Evolutionary conservation across 2,329 filamentous ascomycete genomes (phyloP).

Genomic region (Stagonosporopsis rhizophila): DNA sequence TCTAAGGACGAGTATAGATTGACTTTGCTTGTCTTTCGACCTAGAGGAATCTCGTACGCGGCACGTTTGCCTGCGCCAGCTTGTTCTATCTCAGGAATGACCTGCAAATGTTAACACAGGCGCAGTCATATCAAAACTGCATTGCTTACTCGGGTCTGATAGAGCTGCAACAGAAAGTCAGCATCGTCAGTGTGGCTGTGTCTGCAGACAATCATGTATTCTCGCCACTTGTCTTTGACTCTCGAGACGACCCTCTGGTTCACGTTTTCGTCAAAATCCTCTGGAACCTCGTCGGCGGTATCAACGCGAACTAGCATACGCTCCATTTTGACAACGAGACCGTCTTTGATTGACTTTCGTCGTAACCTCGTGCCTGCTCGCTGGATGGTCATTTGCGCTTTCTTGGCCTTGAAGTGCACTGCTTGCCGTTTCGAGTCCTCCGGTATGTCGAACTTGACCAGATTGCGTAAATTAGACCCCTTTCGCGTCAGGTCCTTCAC

Average conservation of each 20-base stretch:
- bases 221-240: slow-evolving; percentile 69
- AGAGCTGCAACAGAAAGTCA: slow-evolving; percentile 65
- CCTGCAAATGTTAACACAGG: slow-evolving; percentile 35
- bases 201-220: slow-evolving; percentile 68
- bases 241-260: slow-evolving; percentile 66
- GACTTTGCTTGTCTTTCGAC: slow-evolving; percentile 60
- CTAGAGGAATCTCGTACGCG: slow-evolving; percentile 64
- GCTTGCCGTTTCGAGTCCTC: slow-evolving; percentile 49
- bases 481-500: slow-evolving; percentile 29
- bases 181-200: slow-evolving; percentile 62
- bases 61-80: slow-evolving; percentile 61
- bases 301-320: slow-evolving; percentile 72
- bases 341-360: slow-evolving; percentile 57
- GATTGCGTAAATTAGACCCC: slow-evolving; percentile 42
- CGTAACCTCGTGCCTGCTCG: slow-evolving; percentile 46
- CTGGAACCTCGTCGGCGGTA: slow-evolving; percentile 59
- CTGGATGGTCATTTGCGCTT: slow-evolving; percentile 49
- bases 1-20: slow-evolving; percentile 72
- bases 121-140: neutral
- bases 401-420: slow-evolving; percentile 49
- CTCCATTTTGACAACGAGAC: slow-evolving; percentile 71
- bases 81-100: slow-evolving; percentile 66
- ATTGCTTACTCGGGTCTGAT: slow-evolving; percentile 61
- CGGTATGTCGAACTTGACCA: slow-evolving; percentile 54
- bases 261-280: slow-evolving; percentile 69